Evolutionary conservation across 257 asterid species (phyloP), one percentile per base, ranked within the genome.

Genomic region (Coffea canephora): DNA sequence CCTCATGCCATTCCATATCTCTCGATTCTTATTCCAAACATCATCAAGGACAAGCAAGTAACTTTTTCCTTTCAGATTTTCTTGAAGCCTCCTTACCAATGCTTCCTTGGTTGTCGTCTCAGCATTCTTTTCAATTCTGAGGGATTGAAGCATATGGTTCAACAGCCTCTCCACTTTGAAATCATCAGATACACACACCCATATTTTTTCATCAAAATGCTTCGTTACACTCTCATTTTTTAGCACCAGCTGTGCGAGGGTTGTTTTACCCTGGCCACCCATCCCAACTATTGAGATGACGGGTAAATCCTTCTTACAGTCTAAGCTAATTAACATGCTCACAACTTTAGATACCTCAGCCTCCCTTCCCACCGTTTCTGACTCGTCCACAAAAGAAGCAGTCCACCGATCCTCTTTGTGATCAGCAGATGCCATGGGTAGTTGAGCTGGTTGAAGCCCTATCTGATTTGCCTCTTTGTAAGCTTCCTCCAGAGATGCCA

Each of bases 181-280:
- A 71, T 39, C 64, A 10, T 43, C 27, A 6, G 85, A 74, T 0
- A 83, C 82, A 55, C 82, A 74, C 0, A 78, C 82, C 85, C 85
- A 83, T 59, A 81, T 76, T 48, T n/a, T 76, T 25, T 46, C 21
- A 4, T 36, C 49, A 59, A 81, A 81, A 46, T 66, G 41, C 5
- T 0, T 23, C 39, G 9, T 5, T 23, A 61, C 68, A 6, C 6
- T 11, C 4, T 65, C 78, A 34, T 73, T 18, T 0, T 69, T 64
- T 13, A 48, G 80, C 3, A 83, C 54, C 15, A 57, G 19, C 6
- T 81, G 77, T 64, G 82, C 85, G n/a, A 80, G 8, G 1, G 88
- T 80, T 1, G 88, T 82, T 68, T 83, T 80, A 4, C 86, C 88
- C 1, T 79, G 61, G 13, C 81, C 82, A 16, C 82, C 83, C 83